Evolutionary conservation across 2,329 filamentous ascomycete genomes (phyloP).

Genomic region (Pseudogymnoascus destructans): DNA sequence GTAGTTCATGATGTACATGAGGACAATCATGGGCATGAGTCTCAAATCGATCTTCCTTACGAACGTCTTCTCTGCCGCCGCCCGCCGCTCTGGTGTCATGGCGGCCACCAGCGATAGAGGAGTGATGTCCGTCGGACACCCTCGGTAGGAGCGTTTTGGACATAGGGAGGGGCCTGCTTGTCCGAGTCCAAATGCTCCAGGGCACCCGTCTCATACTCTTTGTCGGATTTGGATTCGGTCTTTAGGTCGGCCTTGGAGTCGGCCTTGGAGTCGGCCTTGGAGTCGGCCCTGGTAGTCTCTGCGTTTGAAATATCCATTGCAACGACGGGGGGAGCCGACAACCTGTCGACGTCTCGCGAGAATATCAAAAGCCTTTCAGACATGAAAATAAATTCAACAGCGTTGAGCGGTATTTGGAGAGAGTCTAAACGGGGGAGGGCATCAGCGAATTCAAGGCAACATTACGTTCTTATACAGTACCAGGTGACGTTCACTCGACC

Average conservation of each 20-base stretch:
- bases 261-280: not conserved
- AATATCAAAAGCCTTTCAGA: not conserved
- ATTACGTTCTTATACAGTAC: not conserved
- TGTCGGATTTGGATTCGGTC: not conserved
- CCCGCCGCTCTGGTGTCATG: slow-evolving; percentile 38
- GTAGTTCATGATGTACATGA: slow-evolving; percentile 62
- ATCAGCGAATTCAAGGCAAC: not conserved
- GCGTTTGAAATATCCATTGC: not conserved
- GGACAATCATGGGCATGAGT: slow-evolving; percentile 51
- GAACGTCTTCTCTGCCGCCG: slow-evolving; percentile 40
- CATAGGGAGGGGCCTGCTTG: not conserved
- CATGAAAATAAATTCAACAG: not conserved
- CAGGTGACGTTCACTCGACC: not conserved
- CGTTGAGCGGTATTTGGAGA: not conserved
- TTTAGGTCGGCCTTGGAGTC: not conserved
- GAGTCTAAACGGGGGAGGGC: not conserved
- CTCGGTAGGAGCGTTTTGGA: not conserved
- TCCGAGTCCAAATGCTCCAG: not conserved
- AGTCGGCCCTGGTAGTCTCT: not conserved
- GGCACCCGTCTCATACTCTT: not conserved
- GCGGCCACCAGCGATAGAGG: slow-evolving; percentile 2
- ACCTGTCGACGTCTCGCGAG: not conserved
- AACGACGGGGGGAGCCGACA: not conserved
- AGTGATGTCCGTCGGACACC: not conserved
- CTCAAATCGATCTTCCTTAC: slow-evolving; percentile 52